Percentiles rank a stretch among this genome's conserved stretches.
Conservation (phyloP, 495 filamentous ascomycete genomes). For the Podospora appendiculata region DNA sequence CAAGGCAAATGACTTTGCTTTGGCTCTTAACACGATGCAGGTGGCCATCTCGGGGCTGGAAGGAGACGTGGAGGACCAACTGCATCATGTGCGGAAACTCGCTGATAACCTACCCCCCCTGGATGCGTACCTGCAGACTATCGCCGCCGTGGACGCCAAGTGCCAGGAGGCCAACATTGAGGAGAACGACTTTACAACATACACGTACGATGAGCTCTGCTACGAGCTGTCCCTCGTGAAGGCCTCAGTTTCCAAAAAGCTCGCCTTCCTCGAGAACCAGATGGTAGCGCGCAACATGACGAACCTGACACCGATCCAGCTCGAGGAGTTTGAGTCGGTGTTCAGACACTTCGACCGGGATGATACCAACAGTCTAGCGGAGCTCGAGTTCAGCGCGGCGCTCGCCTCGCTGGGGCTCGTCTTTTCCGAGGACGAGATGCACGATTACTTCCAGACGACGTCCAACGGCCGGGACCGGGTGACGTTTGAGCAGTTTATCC, state of each 20-base stretch:
- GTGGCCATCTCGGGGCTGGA: constrained; percentile 89
- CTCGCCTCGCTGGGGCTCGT: constrained; percentile 88
- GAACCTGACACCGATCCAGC: constrained; percentile 92
- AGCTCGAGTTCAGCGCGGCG: constrained; percentile 92
- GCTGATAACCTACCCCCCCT: constrained; percentile 77
- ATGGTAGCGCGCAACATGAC: constrained; percentile 96
- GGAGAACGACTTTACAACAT: constrained; percentile 98
- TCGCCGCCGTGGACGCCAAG: constrained; percentile 73
- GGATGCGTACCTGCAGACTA: constrained; percentile 77
- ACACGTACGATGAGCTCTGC: constrained; percentile 89
- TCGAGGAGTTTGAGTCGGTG: constrained; percentile 96
- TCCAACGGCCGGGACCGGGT: constrained; percentile 67
- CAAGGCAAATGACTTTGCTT: constrained; percentile 93
- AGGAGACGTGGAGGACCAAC: constrained; percentile 91
- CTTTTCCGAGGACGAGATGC: constrained; percentile 95
- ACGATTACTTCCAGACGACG: constrained; percentile 78
- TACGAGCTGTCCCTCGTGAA: constrained; percentile 92
- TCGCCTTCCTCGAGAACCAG: constrained; percentile 95
- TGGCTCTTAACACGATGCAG: constrained; percentile 88
- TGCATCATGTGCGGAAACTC: constrained; percentile 73
- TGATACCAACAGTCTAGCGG: constrained; percentile 78
- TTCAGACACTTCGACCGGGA: constrained; percentile 98
- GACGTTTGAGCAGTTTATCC: constrained; percentile 97
- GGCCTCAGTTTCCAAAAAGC: constrained; percentile 85
- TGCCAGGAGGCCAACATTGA: constrained; percentile 96